Base-by-base conservation (phyloP, 2,329 filamentous ascomycete species). In the Sarocladium strictum region DNA sequence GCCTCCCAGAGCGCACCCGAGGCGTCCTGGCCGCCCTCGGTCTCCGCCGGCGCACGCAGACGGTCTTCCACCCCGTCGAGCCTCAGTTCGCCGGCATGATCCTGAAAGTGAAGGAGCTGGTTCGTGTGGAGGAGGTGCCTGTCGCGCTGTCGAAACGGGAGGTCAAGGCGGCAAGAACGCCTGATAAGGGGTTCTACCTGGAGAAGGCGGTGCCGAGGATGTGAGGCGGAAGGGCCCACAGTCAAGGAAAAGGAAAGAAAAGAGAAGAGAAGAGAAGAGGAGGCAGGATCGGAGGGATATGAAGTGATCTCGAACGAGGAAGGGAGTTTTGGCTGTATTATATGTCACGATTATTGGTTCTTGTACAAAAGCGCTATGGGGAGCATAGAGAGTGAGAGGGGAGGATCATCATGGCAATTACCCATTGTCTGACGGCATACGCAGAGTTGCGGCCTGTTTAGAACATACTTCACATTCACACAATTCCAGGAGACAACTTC, bases 41-140 rank as follows among this genome's bases (percentile, higher is more conserved):
- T 55, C 83, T 97, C 59, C 88, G 86, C 64, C 89, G 88, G 69
- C 88, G 92, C 64, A 85, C 86, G 80, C 85, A 85, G 65, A 93
- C 89, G 54, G 92, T 96, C 64, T 96, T 95, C 78, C 87, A 96
- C 72, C 88, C 89, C 35, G 90, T 96, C 58, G 81, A 81, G 58
- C 83, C 85, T 40, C 85, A 90, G 61, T 84, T 90, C 58, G 92
- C 92, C 10, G 92, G 92, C 67, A 90, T 95, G 76, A 90, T 97
- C 65, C 87, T 97, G 78, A 87, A 87, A 71, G 90, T 97, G 63
- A 97, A 97, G 77, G 92, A 97, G 74, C 76, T 97, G 59, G 89
- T 97, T 45, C 78, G 83, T 54, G 90, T 96, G 33, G 76, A 84
- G 61, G 91, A 96, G 73, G 90, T 95, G 43, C 83, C 85, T 32